Evolutionary conservation across 164 flowering plant genomes (phyloP).

Genomic region (Magnolia officinalis): DNA sequence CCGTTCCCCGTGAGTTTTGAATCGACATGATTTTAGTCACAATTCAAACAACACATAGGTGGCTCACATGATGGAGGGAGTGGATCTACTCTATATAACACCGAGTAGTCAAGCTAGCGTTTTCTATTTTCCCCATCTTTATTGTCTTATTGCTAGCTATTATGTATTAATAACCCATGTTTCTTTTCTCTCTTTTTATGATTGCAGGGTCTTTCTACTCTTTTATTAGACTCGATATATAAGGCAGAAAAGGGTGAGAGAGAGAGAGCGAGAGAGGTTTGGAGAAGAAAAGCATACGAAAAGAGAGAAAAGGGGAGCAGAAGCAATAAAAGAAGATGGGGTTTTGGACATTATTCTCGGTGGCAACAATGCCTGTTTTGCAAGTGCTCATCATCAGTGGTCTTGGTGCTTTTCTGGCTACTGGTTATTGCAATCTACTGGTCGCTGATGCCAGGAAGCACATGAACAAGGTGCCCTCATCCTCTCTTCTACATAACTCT

Average conservation of each 20-base stretch:
- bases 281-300: background rate
- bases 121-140: background rate
- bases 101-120: no score
- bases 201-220: background rate
- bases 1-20: background rate
- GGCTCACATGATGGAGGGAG: background rate
- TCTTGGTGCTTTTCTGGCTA: slow-evolving; percentile 73
- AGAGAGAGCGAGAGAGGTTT: background rate
- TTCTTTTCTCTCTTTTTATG: background rate
- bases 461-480: slow-evolving; percentile 57
- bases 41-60: no score
- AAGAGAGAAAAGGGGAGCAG: background rate
- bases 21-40: no score
- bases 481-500: background rate
- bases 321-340: slow-evolving; percentile 43
- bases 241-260: background rate
- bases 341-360: slow-evolving; percentile 65
- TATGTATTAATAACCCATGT: background rate
- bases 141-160: background rate
- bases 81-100: background rate
- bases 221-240: background rate
- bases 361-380: slow-evolving; percentile 71
- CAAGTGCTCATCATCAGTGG: slow-evolving; percentile 65
- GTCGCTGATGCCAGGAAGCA: slow-evolving; percentile 52
- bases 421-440: slow-evolving; percentile 58